A percentile compares a stretch with the other conserved stretches of the same genome.
These are phyloP conservation scores for Chytriomyces sp. DNA, from an alignment of 192 early-diverging fungal species.

Conservation along the genomic window DNA sequence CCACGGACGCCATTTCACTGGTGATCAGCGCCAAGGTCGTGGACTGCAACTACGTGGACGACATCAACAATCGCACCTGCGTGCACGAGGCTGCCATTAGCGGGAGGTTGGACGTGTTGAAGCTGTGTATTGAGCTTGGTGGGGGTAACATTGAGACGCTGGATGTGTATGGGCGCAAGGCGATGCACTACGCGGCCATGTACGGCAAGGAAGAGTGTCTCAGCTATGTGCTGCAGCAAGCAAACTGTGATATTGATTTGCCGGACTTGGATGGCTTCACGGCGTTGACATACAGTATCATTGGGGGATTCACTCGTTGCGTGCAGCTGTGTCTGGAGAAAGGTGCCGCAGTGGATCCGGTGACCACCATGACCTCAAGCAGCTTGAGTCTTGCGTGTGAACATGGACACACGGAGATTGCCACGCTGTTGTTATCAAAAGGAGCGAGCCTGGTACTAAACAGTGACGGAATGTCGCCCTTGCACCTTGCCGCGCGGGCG, in stretches of 20 bases:
- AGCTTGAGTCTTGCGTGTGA: conserved; percentile 90
- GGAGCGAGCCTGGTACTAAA: conserved; percentile 66
- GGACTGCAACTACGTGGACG: conserved; percentile 83
- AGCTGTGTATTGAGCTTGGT: conserved; percentile 50
- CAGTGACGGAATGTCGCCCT: conserved; percentile 79
- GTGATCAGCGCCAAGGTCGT: conserved; percentile 70
- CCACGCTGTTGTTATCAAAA: conserved; percentile 71
- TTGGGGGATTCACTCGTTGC: conserved; percentile 76
- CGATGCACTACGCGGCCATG: conserved; percentile 94
- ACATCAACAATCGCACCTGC: conserved; percentile 89
- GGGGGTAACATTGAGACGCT: conserved; percentile 41
- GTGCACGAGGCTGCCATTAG: conserved; percentile 88
- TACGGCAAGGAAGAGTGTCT: conserved; percentile 71
- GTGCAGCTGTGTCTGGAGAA: conserved; percentile 74
- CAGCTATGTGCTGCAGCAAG: conserved; percentile 33
- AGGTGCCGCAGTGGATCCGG: conserved; percentile 63
- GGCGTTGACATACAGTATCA: conserved; percentile 85
- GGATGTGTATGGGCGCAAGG: conserved; percentile 88
- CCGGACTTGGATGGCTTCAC: conserved; percentile 91
- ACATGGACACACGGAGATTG: conserved; percentile 87
- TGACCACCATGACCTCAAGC: conserved; percentile 57
- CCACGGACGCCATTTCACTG: conserved; percentile 46
- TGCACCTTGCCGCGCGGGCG: conserved; percentile 86
- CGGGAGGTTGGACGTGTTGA: conserved; percentile 71
- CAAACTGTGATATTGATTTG: conserved; percentile 47